Base-by-base conservation (phyloP, 2,329 filamentous ascomycete species). In the Aspergillus aculeatus region DNA sequence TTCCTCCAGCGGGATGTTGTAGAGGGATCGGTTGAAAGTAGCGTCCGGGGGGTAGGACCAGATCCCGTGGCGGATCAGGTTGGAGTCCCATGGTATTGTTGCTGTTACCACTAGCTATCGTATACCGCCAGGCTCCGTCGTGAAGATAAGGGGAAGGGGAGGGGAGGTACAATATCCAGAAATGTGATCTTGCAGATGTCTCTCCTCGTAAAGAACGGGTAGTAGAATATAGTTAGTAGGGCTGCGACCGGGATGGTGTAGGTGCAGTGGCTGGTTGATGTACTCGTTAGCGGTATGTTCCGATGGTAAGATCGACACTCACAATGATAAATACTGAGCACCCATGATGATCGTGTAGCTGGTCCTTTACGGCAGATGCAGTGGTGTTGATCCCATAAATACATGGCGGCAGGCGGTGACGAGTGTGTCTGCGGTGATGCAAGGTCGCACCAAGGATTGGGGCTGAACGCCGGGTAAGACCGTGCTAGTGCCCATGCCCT, bases 21-120 rank as follows among this genome's bases (percentile, higher is more conserved):
- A 84, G 16, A 90, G 70, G 1, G 80, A 87, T 0, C 81, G 81
- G 0, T 89, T 89, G 38, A 88, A 68, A 32, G 91, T 83, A 21
- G 84, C 88, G 68, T 86, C 78, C 11, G 80, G 75, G 1, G 89
- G 89, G 68, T 91, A 92, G 10, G 85, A 87, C 89, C 89, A 92
- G 69, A 92, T 83, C 49, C 81, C 77, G 56, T 80, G 84, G 64
- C 82, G 83, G 66, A 92, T 89, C 47, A 92, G 81, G 72, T 90
- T 90, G 9, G 88, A 89, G 68, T 92, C 89, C 89, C 89, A 92
- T 32, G 89, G 89, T 26, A 88, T 86, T 0, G 89, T 91, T 4
- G 88, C 84, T 26, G 81, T 68, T 51, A 92, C 85, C 21, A 89
- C 88, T 64, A 90, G 81, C 77, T 82, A 60, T 41, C 5, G 5